These are phyloP conservation scores for Ehretia macrophylla DNA, from an alignment of 257 asterid species.

Conservation along the genomic window DNA sequence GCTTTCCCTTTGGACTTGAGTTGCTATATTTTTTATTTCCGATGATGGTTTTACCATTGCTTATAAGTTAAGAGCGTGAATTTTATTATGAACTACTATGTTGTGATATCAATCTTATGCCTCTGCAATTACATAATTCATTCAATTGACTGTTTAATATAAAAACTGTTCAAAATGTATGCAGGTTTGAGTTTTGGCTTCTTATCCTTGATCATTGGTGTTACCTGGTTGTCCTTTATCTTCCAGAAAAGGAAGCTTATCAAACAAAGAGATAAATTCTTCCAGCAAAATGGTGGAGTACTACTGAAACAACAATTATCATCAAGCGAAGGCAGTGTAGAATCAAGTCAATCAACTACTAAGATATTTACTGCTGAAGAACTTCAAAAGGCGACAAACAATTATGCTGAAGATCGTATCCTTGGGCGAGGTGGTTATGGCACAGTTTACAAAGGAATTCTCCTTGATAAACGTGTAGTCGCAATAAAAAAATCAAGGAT, in stretches of 20 bases:
- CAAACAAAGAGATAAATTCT: constrained; percentile 35
- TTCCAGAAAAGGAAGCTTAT: constrained; percentile 17
- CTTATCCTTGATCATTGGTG: constrained; percentile 18
- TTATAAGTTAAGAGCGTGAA: too few relatives aligned
- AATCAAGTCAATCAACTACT: constrained; percentile 21
- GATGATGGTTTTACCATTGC: not conserved
- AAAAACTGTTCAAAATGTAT: too few relatives aligned
- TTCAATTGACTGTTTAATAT: too few relatives aligned
- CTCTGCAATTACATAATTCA: too few relatives aligned
- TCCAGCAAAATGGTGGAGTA: constrained; percentile 52
- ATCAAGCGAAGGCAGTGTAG: constrained; percentile 13
- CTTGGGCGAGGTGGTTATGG: constrained; percentile 62
- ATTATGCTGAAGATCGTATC: constrained; percentile 43
- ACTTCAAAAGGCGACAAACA: constrained; percentile 37
- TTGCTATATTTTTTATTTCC: not conserved
- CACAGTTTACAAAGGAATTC: constrained; percentile 39
- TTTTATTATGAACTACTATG: not conserved
- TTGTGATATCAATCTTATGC: too few relatives aligned
- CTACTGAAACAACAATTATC: constrained; percentile 38
- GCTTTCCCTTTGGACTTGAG: too few relatives aligned
- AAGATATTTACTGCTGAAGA: constrained; percentile 35
- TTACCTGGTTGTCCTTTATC: constrained; percentile 22
- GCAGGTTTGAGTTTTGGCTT: constrained; percentile 26
- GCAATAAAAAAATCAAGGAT: constrained; percentile 49
- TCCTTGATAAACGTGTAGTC: constrained; percentile 30